Evolutionary conservation across 495 filamentous ascomycete genomes (phyloP).

Genomic region (Hyphodiscus hymeniophilus): DNA sequence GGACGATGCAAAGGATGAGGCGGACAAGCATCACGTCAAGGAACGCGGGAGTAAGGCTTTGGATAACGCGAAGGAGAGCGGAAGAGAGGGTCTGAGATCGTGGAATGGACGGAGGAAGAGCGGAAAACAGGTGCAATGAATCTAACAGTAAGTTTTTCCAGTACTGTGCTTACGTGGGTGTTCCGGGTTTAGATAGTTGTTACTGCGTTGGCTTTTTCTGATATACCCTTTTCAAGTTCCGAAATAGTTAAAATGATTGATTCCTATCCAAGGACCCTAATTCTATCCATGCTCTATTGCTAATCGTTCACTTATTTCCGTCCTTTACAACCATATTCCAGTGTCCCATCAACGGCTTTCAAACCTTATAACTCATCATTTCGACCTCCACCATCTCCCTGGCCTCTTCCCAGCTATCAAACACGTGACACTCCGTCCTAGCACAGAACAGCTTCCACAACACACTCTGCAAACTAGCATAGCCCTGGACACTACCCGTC

Average conservation of each 20-base stretch:
- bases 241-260: too few relatives aligned
- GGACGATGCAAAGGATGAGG: slow-evolving; percentile 48
- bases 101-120: slow-evolving; percentile 18
- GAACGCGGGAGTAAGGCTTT: slow-evolving; percentile 33
- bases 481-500: slow-evolving; percentile 16
- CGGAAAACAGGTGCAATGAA: slow-evolving; percentile 5
- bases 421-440: slow-evolving; percentile 6
- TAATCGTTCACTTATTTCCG: too few relatives aligned
- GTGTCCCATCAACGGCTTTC: too few relatives aligned
- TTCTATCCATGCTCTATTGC: too few relatives aligned
- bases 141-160: not conserved
- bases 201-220: too few relatives aligned
- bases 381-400: slow-evolving; percentile 6
- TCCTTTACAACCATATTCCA: too few relatives aligned
- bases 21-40: slow-evolving; percentile 49
- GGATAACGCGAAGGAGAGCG: slow-evolving; percentile 26
- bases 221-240: too few relatives aligned
- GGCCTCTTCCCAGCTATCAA: slow-evolving; percentile 14
- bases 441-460: slow-evolving; percentile 19
- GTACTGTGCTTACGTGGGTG: too few relatives aligned
- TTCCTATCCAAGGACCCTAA: too few relatives aligned
- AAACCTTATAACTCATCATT: too few relatives aligned
- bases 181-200: too few relatives aligned
- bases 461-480: slow-evolving; percentile 21
- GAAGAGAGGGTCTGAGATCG: slow-evolving; percentile 29